Evolutionary conservation across 2,329 filamentous ascomycete species (phyloP).

Genomic region (Myriosclerotinia duriaeana): DNA sequence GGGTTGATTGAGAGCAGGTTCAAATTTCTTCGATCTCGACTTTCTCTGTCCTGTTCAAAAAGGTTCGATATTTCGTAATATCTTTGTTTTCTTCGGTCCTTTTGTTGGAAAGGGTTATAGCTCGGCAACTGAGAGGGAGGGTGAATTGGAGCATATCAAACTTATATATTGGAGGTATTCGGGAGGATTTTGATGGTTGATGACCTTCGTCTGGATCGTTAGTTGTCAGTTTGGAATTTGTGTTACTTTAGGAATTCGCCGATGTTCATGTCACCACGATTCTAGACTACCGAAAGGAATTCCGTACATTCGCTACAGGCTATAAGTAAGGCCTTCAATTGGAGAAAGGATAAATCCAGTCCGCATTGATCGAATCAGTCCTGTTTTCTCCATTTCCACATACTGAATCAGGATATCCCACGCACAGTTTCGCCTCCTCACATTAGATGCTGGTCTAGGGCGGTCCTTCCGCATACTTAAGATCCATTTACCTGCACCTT

Average conservation of each 20-base stretch:
- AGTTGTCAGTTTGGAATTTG: background rate
- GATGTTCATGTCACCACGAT: background rate
- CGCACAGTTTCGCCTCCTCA: background rate
- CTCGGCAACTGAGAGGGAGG: background rate
- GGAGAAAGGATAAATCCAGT: background rate
- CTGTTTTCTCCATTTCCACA: constrained; percentile 6
- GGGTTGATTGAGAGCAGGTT: background rate
- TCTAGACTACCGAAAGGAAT: background rate
- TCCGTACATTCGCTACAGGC: background rate
- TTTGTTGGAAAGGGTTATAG: constrained; percentile 1
- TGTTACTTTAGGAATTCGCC: constrained; percentile 1
- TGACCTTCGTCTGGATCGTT: background rate
- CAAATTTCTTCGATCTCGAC: constrained; percentile 14
- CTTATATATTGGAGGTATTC: background rate
- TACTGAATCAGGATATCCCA: background rate
- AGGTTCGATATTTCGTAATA: constrained; percentile 12
- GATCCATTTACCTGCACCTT: constrained; percentile 17
- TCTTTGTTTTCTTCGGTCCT: constrained; percentile 17
- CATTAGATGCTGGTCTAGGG: constrained; percentile 17
- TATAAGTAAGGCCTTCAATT: background rate
- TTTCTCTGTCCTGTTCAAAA: constrained; percentile 9
- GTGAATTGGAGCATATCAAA: background rate
- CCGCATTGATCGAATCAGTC: background rate
- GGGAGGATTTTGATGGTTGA: background rate
- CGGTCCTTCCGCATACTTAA: constrained; percentile 4